phyloP scores from a whole-genome alignment of 192 early-diverging fungal species.

The Rhizophlyctis rosea region DNA sequence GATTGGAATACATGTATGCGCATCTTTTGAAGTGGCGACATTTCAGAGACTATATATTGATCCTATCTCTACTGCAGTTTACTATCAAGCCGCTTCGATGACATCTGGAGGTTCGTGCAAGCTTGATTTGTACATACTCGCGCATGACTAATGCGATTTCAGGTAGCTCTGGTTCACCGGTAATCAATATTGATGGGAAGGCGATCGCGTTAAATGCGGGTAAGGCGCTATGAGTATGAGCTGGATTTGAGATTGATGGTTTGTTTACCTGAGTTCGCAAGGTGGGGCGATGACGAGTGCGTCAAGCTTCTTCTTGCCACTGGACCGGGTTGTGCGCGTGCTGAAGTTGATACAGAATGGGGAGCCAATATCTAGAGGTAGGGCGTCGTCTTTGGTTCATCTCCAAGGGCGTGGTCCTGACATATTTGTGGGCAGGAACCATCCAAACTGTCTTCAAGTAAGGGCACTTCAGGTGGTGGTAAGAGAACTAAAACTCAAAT shows the following conservation, averaged over 20 bases:
- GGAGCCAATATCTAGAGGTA: conserved; percentile 16
- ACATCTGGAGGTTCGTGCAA: conserved; percentile 57
- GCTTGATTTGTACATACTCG: conserved; percentile 44
- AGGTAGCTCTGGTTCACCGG: conserved; percentile 73
- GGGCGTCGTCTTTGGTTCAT: neutral
- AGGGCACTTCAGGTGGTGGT: neutral
- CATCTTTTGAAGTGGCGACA: neutral
- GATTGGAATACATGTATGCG: conserved; percentile 40
- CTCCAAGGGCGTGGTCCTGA: neutral
- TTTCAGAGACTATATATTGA: too few relatives aligned
- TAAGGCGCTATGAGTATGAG: neutral
- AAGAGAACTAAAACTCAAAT: too few relatives aligned
- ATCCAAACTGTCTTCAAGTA: conserved; percentile 44
- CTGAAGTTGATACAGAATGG: conserved; percentile 29
- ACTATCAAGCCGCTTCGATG: conserved; percentile 74
- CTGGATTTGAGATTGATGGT: neutral
- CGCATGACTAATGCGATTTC: conserved; percentile 26
- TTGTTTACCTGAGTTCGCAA: neutral
- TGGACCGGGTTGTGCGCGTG: conserved; percentile 52
- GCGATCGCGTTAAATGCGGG: conserved; percentile 78
- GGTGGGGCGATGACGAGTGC: conserved; percentile 63
- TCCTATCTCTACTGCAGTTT: conserved; percentile 40
- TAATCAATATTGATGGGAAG: conserved; percentile 76
- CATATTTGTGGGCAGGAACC: too few relatives aligned
- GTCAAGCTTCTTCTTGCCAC: conserved; percentile 78